Evolutionary conservation across 306 rosid species (phyloP), one percentile per base, ranked within the genome.

Genomic region (Quillaja saponaria): DNA sequence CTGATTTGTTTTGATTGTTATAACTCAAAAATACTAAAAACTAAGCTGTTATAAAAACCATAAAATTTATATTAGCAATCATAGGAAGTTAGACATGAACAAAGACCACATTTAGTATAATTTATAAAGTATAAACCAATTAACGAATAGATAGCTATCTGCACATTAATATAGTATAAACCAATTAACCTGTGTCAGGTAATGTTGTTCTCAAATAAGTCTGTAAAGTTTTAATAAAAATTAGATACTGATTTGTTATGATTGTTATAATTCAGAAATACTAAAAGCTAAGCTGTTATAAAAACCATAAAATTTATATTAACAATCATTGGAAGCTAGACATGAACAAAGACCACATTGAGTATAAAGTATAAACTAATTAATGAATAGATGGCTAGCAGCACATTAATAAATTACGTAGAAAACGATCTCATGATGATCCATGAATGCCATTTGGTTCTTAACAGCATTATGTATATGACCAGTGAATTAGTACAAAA

Each of bases 161-260:
- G 14, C 47, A 18, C 19, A 19, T 25, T 38, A 16, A 20, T n/a
- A n/a, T n/a, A n/a, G n/a, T n/a, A n/a, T n/a, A n/a, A n/a, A n/a
- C n/a, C n/a, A n/a, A n/a, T n/a, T 76, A 57, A 92, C 96, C 98
- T 92, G 79, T 68, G 48, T 48, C 44, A 55, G 38, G 67, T 50
- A 51, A 51, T 4, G n/a, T n/a, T n/a, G n/a, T n/a, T n/a, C n/a
- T n/a, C n/a, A n/a, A n/a, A n/a, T n/a, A n/a, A n/a, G n/a, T n/a
- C n/a, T n/a, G n/a, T n/a, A n/a, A n/a, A n/a, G n/a, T n/a, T n/a
- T n/a, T n/a, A n/a, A 56, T 25, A 4, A 9, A 50, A 49, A 48
- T 49, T 28, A 59, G 37, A 49, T 13, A 60, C 34, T 34, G 9
- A 35, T 35, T 52, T 41, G 20, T 19, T 39, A 40, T 8, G 1